Base-by-base conservation (phyloP, 495 filamentous ascomycete species). In the Tuber magnatum region DNA sequence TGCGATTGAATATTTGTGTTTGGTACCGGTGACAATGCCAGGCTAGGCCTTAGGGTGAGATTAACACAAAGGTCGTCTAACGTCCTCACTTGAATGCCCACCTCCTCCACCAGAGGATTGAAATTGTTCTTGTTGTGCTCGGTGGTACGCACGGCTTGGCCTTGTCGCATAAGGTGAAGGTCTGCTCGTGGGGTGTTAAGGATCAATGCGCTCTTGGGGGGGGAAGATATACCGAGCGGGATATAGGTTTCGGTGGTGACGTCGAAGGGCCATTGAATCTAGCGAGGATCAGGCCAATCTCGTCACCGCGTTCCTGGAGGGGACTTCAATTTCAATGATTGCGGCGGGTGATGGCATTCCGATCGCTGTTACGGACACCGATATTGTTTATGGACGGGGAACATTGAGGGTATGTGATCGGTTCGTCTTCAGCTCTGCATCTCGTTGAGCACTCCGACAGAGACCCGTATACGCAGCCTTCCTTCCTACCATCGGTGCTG, bases 121-220 rank as follows among this genome's bases (percentile, higher is more conserved):
- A 90, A 28, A 86, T 92, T 41, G 89, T 92, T 39, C 85, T 87
- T 48, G 78, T 92, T 12, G 88, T 89, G 56, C 85, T 87, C 68
- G 91, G 91, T 40, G 90, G 89, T 42, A 91, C 92, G 88, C 91
- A 93, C 76, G 85, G 84, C 61, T 84, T 88, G 72, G 90, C 88
- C 10, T 85, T 93, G 3, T 92, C 91, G 18, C 82, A 86, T 12
- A 88, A 92, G 76, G 90, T 90, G 81, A 85, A 86, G 77, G 87
- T 93, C 71, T 84, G 89, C 51, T 91, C 90, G 3, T 93, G 91
- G 91, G 91, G 91, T 75, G 89, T 91, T 73, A 93, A 92, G 77
- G 88, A 91, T 76, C 86, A 91, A 74, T 87, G 87, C 69, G 90
- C 90, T 39, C 85, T 93, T 24, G 91, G 91, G 18, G 86, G 91